Base-by-base conservation (phyloP, 1,284 basidiomycete genomes). In the Malassezia slooffiae region DNA sequence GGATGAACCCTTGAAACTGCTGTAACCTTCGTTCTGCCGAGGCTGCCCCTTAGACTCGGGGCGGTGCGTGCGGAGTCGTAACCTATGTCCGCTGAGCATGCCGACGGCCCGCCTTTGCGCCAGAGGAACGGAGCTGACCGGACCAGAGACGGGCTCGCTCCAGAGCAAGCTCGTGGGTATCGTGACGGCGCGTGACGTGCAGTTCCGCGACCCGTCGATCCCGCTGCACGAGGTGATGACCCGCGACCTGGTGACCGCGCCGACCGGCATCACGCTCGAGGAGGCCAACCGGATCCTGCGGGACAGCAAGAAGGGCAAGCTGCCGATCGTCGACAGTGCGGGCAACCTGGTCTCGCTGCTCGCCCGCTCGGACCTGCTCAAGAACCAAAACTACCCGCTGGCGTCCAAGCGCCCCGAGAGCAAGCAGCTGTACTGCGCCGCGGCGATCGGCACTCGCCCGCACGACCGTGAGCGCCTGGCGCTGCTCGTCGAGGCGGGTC, bases 381-480 rank as follows among this genome's bases (percentile, higher is more conserved):
- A 99, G 74, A 96, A 95, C 74, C 87, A 95, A 70, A 90, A 86
- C 54, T 99, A 83, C 73, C 93, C 91, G 3, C 79, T 95, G 39
- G 89, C 91, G 1, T 87, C 83, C 60, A 97, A 97, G 74, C 79
- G 82, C 43, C 85, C 86, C 1, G 77, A 82, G 54, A 87, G 77
- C 70, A 99, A 97, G 74, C 91, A 97, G 75, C 80, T 97, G 11
- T 90, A 91, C 67, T 89, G 89, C 40, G 91, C 90, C 17, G 91
- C 91, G n/a, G 85, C 93, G 3, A 79, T 97, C 55, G 93, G 91
- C 41, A 99, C 93, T 0, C 83, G 91, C 20, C 83, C 82, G 0
- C 80, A 80, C 3, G 91, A 99, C 74, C 78, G 80, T 36, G 84
- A 87, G 8, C 82, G 93, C 35, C 81, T 97, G 21, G 74, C 72